Evolutionary conservation across 2,329 filamentous ascomycete genomes (phyloP).

Genomic region (Aureobasidium pullulans): DNA sequence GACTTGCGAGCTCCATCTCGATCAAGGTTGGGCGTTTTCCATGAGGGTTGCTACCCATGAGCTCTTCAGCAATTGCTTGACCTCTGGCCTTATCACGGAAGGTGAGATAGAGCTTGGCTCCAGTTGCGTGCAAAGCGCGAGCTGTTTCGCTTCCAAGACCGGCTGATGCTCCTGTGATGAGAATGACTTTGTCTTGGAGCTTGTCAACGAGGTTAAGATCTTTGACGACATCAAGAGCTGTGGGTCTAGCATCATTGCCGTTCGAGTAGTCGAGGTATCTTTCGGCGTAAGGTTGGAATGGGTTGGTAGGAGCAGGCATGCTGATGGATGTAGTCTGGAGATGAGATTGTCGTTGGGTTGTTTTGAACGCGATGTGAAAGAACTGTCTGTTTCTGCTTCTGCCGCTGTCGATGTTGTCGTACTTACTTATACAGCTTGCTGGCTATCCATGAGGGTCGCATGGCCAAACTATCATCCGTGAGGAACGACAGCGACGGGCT

Average conservation of each 20-base stretch:
- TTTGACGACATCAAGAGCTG: conserved; percentile 21
- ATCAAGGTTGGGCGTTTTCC: conserved; percentile 19
- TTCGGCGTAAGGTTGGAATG: conserved; percentile 23
- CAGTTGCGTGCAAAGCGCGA: conserved; percentile 38
- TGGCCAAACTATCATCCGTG: not conserved
- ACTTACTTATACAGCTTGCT: not conserved
- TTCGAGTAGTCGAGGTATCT: conserved; percentile 26
- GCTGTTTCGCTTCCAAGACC: conserved; percentile 41
- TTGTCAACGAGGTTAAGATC: conserved; percentile 26
- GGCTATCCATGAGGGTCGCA: not conserved
- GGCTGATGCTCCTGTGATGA: conserved; percentile 40
- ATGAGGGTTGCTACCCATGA: conserved; percentile 12
- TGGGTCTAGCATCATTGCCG: conserved; percentile 20
- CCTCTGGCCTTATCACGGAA: conserved; percentile 37
- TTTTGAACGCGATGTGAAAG: not conserved
- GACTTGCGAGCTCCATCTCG: conserved; percentile 27
- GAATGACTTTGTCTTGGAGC: conserved; percentile 30
- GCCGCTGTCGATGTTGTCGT: too few species aligned
- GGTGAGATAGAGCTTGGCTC: conserved; percentile 39
- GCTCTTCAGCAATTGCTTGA: conserved; percentile 24
- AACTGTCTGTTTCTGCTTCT: not conserved
- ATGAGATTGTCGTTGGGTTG: too few species aligned
- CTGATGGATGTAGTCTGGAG: not conserved
- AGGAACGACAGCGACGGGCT: not conserved
- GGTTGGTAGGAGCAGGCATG: conserved; percentile 21